phyloP scores from a whole-genome alignment of 306 rosid genomes.

The Leucaena leucocephala region DNA sequence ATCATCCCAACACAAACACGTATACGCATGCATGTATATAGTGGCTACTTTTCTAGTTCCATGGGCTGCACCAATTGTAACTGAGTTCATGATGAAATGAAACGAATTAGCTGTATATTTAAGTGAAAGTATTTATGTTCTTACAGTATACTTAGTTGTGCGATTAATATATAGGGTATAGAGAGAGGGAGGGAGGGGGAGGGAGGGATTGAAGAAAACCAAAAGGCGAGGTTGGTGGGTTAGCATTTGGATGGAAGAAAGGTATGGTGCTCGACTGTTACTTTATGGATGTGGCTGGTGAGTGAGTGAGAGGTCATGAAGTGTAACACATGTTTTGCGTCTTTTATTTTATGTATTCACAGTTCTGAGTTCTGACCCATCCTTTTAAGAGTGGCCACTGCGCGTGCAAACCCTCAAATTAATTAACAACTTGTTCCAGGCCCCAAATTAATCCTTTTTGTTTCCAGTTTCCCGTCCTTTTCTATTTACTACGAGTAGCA shows the following conservation, averaged over 20 bases:
- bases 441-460: not conserved
- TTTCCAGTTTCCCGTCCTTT: not conserved
- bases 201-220: constrained; percentile 1
- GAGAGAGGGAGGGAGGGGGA: not conserved
- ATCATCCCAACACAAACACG: no score
- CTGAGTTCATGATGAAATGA: no score
- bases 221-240: constrained; percentile 39
- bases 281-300: constrained; percentile 19
- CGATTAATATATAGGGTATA: no score
- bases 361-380: constrained; percentile 23
- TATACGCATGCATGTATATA: no score
- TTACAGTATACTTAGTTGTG: no score
- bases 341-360: constrained; percentile 16
- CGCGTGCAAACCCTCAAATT: constrained; percentile 61
- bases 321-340: constrained; percentile 10
- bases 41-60: no score
- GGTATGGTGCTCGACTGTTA: not conserved
- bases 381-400: constrained; percentile 39
- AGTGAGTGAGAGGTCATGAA: constrained; percentile 14
- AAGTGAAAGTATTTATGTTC: no score
- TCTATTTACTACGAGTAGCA: constrained; percentile 3
- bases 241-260: constrained; percentile 23
- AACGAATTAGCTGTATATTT: no score
- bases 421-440: constrained; percentile 32
- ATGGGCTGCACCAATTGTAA: no score